Base-by-base conservation (phyloP, 2,329 filamentous ascomycete genomes). In the Aspergillus melleus region DNA sequence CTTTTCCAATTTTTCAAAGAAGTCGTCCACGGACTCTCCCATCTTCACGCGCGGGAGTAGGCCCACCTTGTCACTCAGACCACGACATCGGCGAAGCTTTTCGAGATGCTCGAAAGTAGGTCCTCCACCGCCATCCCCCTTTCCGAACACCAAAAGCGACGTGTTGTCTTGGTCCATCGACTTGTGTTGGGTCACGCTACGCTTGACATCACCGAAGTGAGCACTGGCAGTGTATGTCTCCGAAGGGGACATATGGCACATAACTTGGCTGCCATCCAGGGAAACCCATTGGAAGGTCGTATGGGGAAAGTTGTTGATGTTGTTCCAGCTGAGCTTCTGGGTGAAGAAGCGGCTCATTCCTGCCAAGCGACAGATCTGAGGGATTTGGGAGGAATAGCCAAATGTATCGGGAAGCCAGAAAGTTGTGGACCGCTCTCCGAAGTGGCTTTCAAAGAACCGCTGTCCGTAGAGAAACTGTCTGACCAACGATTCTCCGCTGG, bases 331-430 rank as follows among this genome's bases (percentile, higher is more conserved):
- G 61, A 99, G 83, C 80, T 99, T 99, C 77, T 99, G 95, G 0
- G 95, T 99, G 71, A 99, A 90, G 81, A 99, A 99, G 36, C 94
- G 87, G 59, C 86, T 90, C 95, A 99, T 98, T 20, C 92, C 94
- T n/a, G 95, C 90, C 29, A 97, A 81, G 3, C 94, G 90, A 73
- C 92, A 98, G 47, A 99, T 82, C 72, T 99, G 95, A 12, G 95
- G 95, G 47, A 99, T 84, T 76, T 99, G 95, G 53, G 90, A 90
- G 0, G 93, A 97, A 78, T 99, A 99, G 14, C 95, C 95, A 78
- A 99, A 99, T 0, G 95, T 99, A 75, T 99, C 95, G 0, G 95
- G 95, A 6, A 99, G 84, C 95, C 95, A 99, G 77, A 99, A 99
- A 0, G 95, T 98, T 66, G 86, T 86, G 76, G 89, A 94, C 64